Percentiles rank a stretch among this genome's conserved stretches.
These are phyloP conservation scores for Areca catechu DNA, from an alignment of 176 grass and related monocot species.

Conservation along the genomic window DNA sequence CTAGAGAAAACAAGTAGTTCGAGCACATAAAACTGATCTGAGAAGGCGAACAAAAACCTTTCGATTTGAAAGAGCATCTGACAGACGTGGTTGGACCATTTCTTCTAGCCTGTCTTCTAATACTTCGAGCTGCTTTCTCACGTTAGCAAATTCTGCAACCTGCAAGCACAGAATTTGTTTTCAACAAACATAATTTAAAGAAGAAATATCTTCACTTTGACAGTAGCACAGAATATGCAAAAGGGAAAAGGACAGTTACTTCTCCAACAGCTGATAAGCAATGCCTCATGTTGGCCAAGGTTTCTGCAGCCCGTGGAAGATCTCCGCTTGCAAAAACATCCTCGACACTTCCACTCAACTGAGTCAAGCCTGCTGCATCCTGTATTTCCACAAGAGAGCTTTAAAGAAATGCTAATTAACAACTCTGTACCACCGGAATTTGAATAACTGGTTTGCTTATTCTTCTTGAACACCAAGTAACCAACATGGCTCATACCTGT, in stretches of 20 bases:
- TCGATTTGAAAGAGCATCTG: slow-evolving; percentile 86
- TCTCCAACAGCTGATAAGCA: slow-evolving; percentile 99
- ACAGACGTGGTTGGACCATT: slow-evolving; percentile 85
- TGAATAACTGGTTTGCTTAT: no score
- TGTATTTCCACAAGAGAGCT: slow-evolving; percentile 3
- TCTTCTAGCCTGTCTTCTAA: slow-evolving; percentile 92
- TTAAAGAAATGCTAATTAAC: no score
- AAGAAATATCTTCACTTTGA: neutral
- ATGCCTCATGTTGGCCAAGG: slow-evolving; percentile 96
- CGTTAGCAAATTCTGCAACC: slow-evolving; percentile 98
- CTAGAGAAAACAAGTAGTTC: no score
- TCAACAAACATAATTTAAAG: slow-evolving; percentile 1
- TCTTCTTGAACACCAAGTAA: no score
- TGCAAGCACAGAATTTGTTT: slow-evolving; percentile 29
- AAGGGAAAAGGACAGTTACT: slow-evolving; percentile 24
- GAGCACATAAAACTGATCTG: no score
- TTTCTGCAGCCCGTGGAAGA: slow-evolving; percentile 90
- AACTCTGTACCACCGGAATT: no score
- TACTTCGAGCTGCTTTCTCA: slow-evolving; percentile 97
- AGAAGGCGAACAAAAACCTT: slow-evolving; percentile 40
- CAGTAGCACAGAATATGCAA: neutral
- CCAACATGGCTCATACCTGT: slow-evolving; percentile 3
- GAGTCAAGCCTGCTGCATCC: slow-evolving; percentile 95
- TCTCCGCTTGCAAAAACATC: slow-evolving; percentile 99
- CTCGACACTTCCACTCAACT: slow-evolving; percentile 91